phyloP scores from a whole-genome alignment of 2,329 filamentous ascomycete species.

The Aureobasidium musti region DNA sequence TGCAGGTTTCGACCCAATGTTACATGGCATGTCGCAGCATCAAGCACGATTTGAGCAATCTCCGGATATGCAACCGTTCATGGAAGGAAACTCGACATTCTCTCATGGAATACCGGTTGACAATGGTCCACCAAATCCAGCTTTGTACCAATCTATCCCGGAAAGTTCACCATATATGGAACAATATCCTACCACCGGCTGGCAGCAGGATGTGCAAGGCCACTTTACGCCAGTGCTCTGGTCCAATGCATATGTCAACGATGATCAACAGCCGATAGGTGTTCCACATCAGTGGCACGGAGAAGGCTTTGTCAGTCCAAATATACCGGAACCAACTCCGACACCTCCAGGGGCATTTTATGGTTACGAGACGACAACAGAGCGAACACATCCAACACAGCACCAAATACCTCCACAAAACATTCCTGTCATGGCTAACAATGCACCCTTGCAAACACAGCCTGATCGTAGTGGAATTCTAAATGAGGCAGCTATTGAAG shows the following conservation, averaged over 20 bases:
- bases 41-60: not conserved
- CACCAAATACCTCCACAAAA: not conserved
- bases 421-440: not conserved
- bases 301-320: constrained; percentile 6
- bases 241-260: constrained; percentile 21
- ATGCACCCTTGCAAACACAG: not conserved
- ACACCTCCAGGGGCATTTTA: not conserved
- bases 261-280: constrained; percentile 17
- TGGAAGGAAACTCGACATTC: constrained; percentile 5
- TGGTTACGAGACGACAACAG: not conserved
- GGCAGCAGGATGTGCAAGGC: constrained; percentile 16
- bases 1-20: not conserved
- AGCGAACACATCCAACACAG: not conserved
- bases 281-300: constrained; percentile 22
- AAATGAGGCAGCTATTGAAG: constrained; percentile 47
- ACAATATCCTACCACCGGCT: constrained; percentile 5
- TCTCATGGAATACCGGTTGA: not conserved
- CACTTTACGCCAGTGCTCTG: constrained; percentile 22
- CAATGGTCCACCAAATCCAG: constrained; percentile 12
- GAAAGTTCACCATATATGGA: constrained; percentile 7
- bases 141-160: constrained; percentile 14
- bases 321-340: not conserved
- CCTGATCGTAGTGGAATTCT: constrained; percentile 39
- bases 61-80: constrained; percentile 3
- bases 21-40: constrained; percentile 15